Evolutionary conservation across 2,329 filamentous ascomycete genomes (phyloP), one percentile per base, ranked within the genome.

Genomic region (Aspergillus clavatus): DNA sequence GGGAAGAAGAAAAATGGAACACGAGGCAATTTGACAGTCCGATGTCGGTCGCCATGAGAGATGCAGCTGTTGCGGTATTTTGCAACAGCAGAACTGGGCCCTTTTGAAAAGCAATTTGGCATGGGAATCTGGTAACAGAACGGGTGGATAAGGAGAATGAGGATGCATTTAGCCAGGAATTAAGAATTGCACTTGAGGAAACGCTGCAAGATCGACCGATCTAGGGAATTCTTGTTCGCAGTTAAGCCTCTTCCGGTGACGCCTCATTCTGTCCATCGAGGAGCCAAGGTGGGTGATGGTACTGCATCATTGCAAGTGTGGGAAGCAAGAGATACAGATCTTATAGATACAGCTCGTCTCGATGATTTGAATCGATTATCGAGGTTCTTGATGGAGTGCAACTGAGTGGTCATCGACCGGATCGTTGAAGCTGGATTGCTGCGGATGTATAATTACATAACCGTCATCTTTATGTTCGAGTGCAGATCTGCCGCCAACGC

Each of bases 1-100:
- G 51, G 47, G 51, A 55, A 50, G 38, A 39, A 42, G 41, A n/a
- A 29, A 26, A 22, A 36, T 35, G 22, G 40, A 23, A 36, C 31
- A 35, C 31, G 31, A 35, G 31, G 14, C 31, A 14, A 22, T 18
- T 40, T 23, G 40, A 39, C 31, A 14, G 16, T 18, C 44, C 31
- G 40, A 39, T 40, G 23, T 29, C 40, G 23, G 31, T 31, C 28
- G 28, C 27, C 8, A 21, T 21, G 28, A 24, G 23, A 24, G 23
- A 24, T 38, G 21, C 16, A 26, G 39, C 38, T 31, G 10, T 23
- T 19, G n/a, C n/a, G n/a, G n/a, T n/a, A n/a, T n/a, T n/a, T n/a
- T n/a, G n/a, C n/a, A n/a, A n/a, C n/a, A n/a, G n/a, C n/a, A n/a
- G n/a, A n/a, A n/a, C n/a, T n/a, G n/a, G n/a, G n/a, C n/a, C n/a